These are phyloP conservation scores for Sesbania bispinosa DNA, from an alignment of 306 rosid genomes.

Conservation along the genomic window DNA sequence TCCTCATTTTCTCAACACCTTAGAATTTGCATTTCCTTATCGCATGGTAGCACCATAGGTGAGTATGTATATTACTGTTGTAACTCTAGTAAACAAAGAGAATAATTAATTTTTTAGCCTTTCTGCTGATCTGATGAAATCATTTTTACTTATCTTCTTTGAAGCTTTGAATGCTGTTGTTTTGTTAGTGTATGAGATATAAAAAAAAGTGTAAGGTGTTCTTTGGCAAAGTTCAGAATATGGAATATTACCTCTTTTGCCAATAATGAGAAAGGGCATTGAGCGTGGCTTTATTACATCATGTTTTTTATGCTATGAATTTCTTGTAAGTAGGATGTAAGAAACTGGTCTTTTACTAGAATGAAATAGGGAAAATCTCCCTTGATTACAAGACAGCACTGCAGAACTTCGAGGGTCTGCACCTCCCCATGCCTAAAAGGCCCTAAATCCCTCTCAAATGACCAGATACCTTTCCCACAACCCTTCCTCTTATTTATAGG, in stretches of 20 bases:
- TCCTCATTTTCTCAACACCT: constrained; percentile 2
- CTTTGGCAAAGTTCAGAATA: not conserved
- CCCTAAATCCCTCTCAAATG: too few species aligned
- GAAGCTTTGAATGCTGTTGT: not conserved
- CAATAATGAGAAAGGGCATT: not conserved
- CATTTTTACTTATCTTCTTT: not conserved
- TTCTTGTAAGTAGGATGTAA: too few species aligned
- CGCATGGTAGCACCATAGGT: not conserved
- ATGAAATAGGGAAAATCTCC: too few species aligned
- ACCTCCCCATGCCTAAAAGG: too few species aligned
- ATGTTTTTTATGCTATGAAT: not conserved
- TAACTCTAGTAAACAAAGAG: not conserved
- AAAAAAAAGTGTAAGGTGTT: too few species aligned
- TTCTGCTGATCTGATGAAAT: not conserved
- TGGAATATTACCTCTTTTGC: not conserved
- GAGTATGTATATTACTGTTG: not conserved
- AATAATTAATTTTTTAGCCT: not conserved
- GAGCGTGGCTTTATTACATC: not conserved
- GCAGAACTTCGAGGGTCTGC: too few species aligned
- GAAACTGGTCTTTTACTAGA: too few species aligned
- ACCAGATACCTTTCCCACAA: too few species aligned
- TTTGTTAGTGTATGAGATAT: too few species aligned
- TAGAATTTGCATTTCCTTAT: constrained; percentile 6
- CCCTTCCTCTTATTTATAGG: too few species aligned
- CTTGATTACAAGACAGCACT: too few species aligned